phyloP scores from a whole-genome alignment of 495 filamentous ascomycete species.

The Aspergillus ostianus region DNA sequence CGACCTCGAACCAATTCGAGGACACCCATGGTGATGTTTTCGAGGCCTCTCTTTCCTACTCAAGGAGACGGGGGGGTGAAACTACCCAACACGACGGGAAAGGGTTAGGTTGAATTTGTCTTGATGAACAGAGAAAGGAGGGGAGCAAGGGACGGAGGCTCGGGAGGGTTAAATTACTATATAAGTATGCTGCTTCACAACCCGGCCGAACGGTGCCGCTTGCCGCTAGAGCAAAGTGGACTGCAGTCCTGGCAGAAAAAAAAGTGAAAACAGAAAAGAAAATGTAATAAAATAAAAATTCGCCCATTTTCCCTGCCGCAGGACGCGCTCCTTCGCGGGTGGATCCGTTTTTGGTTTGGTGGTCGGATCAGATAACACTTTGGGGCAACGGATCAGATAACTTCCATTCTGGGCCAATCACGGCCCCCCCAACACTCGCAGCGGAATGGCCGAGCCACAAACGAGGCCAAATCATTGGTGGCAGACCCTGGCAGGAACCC shows the following conservation, averaged over 20 bases:
- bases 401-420: slow-evolving; percentile 5
- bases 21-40: slow-evolving; percentile 22
- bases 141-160: neutral
- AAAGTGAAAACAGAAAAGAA: neutral
- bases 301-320: slow-evolving; percentile 3
- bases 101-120: neutral
- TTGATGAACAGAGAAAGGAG: neutral
- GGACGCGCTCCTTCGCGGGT: neutral
- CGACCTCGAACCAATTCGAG: slow-evolving; percentile 19
- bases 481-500: neutral
- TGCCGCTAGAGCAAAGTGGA: neutral
- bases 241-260: too few relatives aligned
- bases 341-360: neutral
- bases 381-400: slow-evolving; percentile 15
- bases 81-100: neutral
- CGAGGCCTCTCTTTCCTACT: neutral
- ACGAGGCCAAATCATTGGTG: neutral
- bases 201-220: slow-evolving; percentile 7
- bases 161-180: neutral
- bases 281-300: neutral
- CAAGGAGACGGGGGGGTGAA: neutral
- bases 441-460: neutral
- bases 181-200: slow-evolving; percentile 3
- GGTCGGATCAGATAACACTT: slow-evolving; percentile 17
- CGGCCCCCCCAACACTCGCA: neutral